Base-by-base conservation (phyloP, 1,139 yeast genomes). In the Debaryomyces robertsiae region DNA sequence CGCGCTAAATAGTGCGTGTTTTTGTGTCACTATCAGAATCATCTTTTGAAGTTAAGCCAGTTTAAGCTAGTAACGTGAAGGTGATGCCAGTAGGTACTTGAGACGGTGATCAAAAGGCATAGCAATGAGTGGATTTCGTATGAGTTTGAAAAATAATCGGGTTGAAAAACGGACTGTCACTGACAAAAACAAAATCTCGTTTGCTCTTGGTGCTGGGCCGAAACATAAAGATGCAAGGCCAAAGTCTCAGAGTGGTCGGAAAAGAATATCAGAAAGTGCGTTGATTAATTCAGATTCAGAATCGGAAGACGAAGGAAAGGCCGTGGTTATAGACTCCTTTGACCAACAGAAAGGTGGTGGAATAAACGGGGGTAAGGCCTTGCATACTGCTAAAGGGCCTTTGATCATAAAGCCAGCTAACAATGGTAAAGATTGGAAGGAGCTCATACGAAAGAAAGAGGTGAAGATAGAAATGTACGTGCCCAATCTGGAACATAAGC, bases 321-420 rank as follows among this genome's bases (percentile, higher is more conserved):
- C 43, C 30, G 45, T 44, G 3, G 28, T 39, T 2, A 61, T 60
- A 5, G 60, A 58, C 13, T 33, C 55, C 3, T 61, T 58, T 45
- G 60, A 57, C 36, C 29, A 35, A 30, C 30, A 30, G 32, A 47
- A 52, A 39, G 54, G 57, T 11, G 61, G 63, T n/a, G 60, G 60
- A 6, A 43, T 55, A 32, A 36, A 50, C 24, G 55, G 61, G 27
- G 23, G 60, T 40, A 46, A 46, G 32, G 52, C 63, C 32, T 32
- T 55, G 29, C 32, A 39, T 30, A 35, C 43, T 18, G 41, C 46
- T 18, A 39, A 39, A 5, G 31, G 38, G 13, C 51, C 50, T 3
- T 44, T 61, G 18, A 43, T 56, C 3, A 60, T 60, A 4, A 46
- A 40, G 7, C 64, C 63, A 2, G 38, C 27, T 31, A 1, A 25